Conservation (phyloP, 2,329 filamentous ascomycete genomes). For the Arthroderma sp. region DNA sequence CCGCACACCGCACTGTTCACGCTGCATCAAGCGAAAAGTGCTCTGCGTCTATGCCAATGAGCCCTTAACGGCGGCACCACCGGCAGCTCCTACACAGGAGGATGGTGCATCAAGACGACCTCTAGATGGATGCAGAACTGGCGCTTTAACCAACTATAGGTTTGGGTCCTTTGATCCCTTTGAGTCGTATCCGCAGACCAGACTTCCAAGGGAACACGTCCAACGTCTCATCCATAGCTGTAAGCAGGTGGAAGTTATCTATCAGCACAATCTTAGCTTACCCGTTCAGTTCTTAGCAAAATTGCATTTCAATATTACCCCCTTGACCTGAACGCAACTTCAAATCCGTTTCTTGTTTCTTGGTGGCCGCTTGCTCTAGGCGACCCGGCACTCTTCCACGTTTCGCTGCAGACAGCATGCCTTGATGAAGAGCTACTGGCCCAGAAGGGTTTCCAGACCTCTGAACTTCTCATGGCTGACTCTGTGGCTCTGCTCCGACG, state of each 20-base stretch:
- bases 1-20: conserved; percentile 42
- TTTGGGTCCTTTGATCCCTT: conserved; percentile 41
- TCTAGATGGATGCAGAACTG: no score
- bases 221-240: conserved; percentile 47
- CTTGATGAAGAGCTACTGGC: conserved; percentile 44
- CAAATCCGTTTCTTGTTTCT: conserved; percentile 47
- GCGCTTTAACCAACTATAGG: no score
- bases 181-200: conserved; percentile 44
- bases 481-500: conserved; percentile 42
- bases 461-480: conserved; percentile 46
- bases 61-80: conserved; percentile 30
- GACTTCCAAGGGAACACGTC: conserved; percentile 40
- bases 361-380: conserved; percentile 49
- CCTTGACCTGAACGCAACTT: conserved; percentile 40
- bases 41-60: conserved; percentile 45
- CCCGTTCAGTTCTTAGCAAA: conserved; percentile 40
- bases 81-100: neutral
- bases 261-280: conserved; percentile 14
- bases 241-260: conserved; percentile 23
- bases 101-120: no score
- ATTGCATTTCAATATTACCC: conserved; percentile 52
- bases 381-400: conserved; percentile 47
- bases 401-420: conserved; percentile 48
- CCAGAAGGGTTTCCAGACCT: conserved; percentile 42
- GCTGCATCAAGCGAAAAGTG: conserved; percentile 40